phyloP scores from a whole-genome alignment of 306 rosid species.

The Carpinus fangiana region DNA sequence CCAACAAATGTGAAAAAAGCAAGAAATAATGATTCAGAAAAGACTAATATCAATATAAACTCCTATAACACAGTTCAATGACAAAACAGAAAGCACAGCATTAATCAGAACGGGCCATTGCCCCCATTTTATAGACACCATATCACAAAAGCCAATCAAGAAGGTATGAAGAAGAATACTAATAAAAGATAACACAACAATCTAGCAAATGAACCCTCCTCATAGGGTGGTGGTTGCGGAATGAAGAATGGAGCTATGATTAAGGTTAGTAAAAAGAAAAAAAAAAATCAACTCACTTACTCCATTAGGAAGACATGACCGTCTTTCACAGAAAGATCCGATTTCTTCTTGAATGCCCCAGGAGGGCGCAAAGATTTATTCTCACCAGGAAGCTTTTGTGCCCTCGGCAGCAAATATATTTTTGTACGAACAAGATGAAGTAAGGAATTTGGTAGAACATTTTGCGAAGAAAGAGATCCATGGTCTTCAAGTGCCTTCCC shows the following conservation, averaged over 20 bases:
- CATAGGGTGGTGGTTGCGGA: background rate
- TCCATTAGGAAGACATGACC: slow-evolving; percentile 93
- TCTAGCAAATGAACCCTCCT: background rate
- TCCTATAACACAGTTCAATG: background rate
- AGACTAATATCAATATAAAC: background rate
- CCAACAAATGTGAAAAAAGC: background rate
- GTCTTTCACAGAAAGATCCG: slow-evolving; percentile 93
- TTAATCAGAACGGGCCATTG: background rate
- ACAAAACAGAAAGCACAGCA: background rate
- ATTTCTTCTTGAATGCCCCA: slow-evolving; percentile 97
- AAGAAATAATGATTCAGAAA: background rate
- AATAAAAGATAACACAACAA: slow-evolving; percentile 2
- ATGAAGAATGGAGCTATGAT: background rate
- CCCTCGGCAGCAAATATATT: slow-evolving; percentile 71
- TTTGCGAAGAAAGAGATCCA: slow-evolving; percentile 73
- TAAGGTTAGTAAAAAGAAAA: background rate
- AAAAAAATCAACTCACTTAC: slow-evolving; percentile 54
- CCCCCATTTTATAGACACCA: background rate
- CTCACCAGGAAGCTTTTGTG: slow-evolving; percentile 88
- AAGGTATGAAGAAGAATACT: background rate
- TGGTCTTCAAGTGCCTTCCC: slow-evolving; percentile 84
- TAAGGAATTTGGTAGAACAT: slow-evolving; percentile 85
- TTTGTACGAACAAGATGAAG: slow-evolving; percentile 93
- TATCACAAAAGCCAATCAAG: background rate
- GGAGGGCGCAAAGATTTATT: slow-evolving; percentile 90